Evolutionary conservation across 108 stramenopile species (phyloP), one percentile per base, ranked within the genome.

Genomic region (Pelagomonas calceolata): DNA sequence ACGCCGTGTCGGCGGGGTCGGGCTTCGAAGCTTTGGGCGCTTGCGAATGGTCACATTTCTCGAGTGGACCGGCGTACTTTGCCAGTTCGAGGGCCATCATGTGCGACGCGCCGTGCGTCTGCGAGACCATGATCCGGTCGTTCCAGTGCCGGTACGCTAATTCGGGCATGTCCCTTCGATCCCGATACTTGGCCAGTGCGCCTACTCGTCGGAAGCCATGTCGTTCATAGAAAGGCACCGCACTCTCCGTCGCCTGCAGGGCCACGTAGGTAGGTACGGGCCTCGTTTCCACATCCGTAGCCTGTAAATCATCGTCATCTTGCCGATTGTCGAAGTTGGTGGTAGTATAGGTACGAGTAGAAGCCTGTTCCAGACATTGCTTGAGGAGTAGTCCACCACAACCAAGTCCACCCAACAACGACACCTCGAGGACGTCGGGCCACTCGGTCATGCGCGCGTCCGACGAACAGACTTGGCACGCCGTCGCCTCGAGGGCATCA

Each of bases 71-170:
- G n/a, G 43, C 21, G n/a, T 35, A 43, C 34, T 30, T 7, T 0
- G 45, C 12, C 35, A 76, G 75, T 14, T 70, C 26, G n/a, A 66
- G 32, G 10, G 46, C 75, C 75, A 76, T 76, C 75, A 76, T 76
- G 66, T 76, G 71, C 3, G 68, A 69, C 17, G 74, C 68, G 36
- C 68, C 74, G 34, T 44, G 26, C 35, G 10, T 37, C 45, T 68
- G 32, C 30, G 32, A 4, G 51, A 60, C 39, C 31, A 35, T 12
- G 32, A 63, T 34, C 21, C 39, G 36, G 63, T 76, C 75, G 65
- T 36, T 45, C 72, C 72, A 73, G 66, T 73, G 72, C 18, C 72
- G 65, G 66, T 73, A 73, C 21, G 66, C 30, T 14, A 73, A 39
- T 26, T 66, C 64, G 10, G 75, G 75, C 65, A 76, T 43, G 65